Evolutionary conservation across 2,329 filamentous ascomycete genomes (phyloP).

Genomic region (Sporothrix luriei): DNA sequence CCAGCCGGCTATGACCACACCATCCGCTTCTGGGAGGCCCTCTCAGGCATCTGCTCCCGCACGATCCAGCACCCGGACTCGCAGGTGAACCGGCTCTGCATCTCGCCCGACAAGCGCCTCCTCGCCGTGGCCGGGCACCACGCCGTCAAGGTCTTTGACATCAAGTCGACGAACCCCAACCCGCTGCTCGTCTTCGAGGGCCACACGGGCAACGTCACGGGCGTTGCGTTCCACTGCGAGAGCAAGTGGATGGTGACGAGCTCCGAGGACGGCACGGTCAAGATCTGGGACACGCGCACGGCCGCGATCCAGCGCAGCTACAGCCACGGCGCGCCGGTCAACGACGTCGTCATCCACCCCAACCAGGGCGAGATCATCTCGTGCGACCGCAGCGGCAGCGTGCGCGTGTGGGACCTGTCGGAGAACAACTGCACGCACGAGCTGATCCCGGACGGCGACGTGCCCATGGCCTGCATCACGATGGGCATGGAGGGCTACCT

Average conservation of each 20-base stretch:
- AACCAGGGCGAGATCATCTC: constrained; percentile 98
- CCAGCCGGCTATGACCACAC: constrained; percentile 65
- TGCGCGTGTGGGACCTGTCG: constrained; percentile 92
- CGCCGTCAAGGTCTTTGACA: constrained; percentile 96
- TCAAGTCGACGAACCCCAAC: constrained; percentile 96
- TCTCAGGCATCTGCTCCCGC: constrained; percentile 95
- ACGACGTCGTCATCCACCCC: constrained; percentile 98
- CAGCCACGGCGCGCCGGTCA: constrained; percentile 82
- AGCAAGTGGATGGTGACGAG: constrained; percentile 99
- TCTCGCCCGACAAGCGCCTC: constrained; percentile 96
- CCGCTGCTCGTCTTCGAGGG: constrained; percentile 92
- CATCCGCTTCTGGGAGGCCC: constrained; percentile 89
- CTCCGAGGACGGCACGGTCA: constrained; percentile 93
- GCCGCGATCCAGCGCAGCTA: constrained; percentile 92
- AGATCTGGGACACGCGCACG: constrained; percentile 92
- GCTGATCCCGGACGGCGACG: constrained; percentile 93
- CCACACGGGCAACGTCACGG: constrained; percentile 93
- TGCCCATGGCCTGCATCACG: constrained; percentile 90
- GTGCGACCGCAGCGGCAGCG: constrained; percentile 88
- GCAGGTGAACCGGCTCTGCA: constrained; percentile 96
- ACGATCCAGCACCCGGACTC: constrained; percentile 98
- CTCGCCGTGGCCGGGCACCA: constrained; percentile 79
- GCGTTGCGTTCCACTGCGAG: constrained; percentile 96
- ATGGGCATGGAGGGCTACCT: constrained; percentile 93
- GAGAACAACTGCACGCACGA: constrained; percentile 98